Evolutionary conservation across 805 yeast species (phyloP).

Genomic region (Candida adriatica): DNA sequence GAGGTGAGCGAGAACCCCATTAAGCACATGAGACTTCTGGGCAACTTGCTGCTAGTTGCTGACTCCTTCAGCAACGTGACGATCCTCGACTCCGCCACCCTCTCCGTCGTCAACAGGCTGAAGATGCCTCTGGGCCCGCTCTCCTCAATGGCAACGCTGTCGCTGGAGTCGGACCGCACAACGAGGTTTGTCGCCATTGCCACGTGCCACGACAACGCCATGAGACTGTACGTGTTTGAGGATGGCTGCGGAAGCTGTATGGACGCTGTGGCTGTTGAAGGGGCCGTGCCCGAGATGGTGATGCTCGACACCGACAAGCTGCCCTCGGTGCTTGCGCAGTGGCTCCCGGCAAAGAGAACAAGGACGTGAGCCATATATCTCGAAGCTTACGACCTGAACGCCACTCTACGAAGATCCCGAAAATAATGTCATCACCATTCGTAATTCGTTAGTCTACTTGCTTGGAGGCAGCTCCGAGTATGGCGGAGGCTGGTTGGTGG

Average conservation of each 20-base stretch:
- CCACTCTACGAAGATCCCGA: not conserved
- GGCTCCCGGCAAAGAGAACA: constrained; percentile 4
- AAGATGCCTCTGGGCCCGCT: constrained; percentile 20
- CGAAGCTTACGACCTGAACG: not conserved
- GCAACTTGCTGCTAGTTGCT: constrained; percentile 9
- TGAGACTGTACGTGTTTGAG: constrained; percentile 10
- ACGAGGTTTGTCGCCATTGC: constrained; percentile 7
- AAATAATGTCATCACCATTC: not conserved
- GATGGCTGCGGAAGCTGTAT: constrained; percentile 10
- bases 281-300: constrained; percentile 7
- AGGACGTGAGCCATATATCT: constrained; percentile 1
- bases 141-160: constrained; percentile 7
- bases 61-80: constrained; percentile 19
- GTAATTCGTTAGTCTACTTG: too few relatives aligned
- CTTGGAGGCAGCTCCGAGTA: constrained; percentile 13
- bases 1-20: constrained; percentile 20
- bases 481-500: constrained; percentile 17
- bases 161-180: constrained; percentile 3
- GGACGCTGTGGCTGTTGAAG: constrained; percentile 2
- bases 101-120: constrained; percentile 9
- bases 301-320: constrained; percentile 3
- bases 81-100: constrained; percentile 8
- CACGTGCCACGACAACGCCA: constrained; percentile 11
- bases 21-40: constrained; percentile 9
- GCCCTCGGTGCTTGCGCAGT: constrained; percentile 3